Evolutionary conservation across 164 flowering plant species (phyloP).

Genomic region (Kingdonia uniflora): DNA sequence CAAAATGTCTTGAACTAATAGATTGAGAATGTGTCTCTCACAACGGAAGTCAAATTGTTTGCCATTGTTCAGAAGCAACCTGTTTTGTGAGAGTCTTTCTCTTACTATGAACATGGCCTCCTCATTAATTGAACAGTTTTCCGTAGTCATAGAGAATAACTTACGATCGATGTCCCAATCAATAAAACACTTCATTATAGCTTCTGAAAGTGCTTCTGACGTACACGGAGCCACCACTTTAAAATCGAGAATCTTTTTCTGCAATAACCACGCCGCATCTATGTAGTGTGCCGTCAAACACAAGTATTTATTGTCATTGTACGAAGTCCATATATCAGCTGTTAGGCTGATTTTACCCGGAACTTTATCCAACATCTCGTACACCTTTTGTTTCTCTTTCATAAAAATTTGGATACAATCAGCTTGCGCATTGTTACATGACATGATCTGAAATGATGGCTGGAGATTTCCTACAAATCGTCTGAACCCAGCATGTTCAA

Average conservation of each 20-base stretch:
- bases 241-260: conserved; percentile 56
- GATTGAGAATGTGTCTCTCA: conserved; percentile 31
- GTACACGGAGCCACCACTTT: conserved; percentile 40
- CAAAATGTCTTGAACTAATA: conserved; percentile 21
- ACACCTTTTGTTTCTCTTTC: conserved; percentile 60
- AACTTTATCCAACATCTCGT: conserved; percentile 31
- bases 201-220: conserved; percentile 49
- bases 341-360: conserved; percentile 53
- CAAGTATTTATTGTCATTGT: conserved; percentile 33
- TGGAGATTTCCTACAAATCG: conserved; percentile 69
- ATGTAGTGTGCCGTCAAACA: conserved; percentile 62
- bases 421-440: conserved; percentile 29
- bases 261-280: conserved; percentile 54
- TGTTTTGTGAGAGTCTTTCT: conserved; percentile 40
- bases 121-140: conserved; percentile 35
- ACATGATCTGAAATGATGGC: conserved; percentile 54
- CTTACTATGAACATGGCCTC: conserved; percentile 33
- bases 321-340: conserved; percentile 54
- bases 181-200: conserved; percentile 39
- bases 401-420: conserved; percentile 49
- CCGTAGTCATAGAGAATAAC: conserved; percentile 52
- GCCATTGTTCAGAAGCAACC: conserved; percentile 33
- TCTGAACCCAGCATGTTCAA: conserved; percentile 68
- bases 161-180: conserved; percentile 69
- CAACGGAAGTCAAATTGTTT: conserved; percentile 51